Conservation (phyloP, 208 protist species). For the Crithidia sp. region DNA sequence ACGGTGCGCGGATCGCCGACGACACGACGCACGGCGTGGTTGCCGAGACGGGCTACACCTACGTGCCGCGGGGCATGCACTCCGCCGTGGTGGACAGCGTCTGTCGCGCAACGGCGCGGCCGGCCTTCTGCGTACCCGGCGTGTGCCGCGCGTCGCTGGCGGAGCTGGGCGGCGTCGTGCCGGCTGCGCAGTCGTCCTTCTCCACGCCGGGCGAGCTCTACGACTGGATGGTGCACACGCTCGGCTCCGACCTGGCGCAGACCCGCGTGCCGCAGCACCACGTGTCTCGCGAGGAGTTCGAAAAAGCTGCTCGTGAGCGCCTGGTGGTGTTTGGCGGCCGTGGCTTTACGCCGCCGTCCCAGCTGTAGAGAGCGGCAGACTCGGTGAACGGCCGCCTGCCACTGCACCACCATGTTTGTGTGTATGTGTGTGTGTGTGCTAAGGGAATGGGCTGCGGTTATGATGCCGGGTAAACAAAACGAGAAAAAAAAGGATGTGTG, state of each 20-base stretch:
- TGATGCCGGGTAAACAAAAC: too few species aligned
- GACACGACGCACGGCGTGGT: neutral
- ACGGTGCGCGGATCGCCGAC: neutral
- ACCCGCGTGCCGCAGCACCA: constrained; percentile 8
- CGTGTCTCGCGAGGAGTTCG: constrained; percentile 22
- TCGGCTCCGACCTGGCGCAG: constrained; percentile 6
- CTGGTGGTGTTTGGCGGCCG: constrained; percentile 15
- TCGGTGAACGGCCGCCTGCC: too few species aligned
- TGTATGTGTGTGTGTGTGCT: neutral
- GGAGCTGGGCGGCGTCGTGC: constrained; percentile 7
- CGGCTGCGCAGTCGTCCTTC: neutral
- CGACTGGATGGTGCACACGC: constrained; percentile 9
- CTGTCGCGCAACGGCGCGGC: neutral
- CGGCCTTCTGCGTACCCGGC: neutral
- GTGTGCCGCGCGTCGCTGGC: neutral
- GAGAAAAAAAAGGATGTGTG: too few species aligned
- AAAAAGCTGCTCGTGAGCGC: neutral
- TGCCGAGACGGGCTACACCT: neutral
- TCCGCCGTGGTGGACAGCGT: neutral
- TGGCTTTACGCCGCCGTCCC: neutral
- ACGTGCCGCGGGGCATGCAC: constrained; percentile 8
- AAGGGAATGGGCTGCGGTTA: too few species aligned
- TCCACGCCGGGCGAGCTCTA: constrained; percentile 13
- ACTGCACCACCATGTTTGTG: neutral
- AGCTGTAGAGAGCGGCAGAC: neutral